Evolutionary conservation across 331 rosid genomes (phyloP), one percentile per base, ranked within the genome.

Genomic region (Pyracantha coccinea): DNA sequence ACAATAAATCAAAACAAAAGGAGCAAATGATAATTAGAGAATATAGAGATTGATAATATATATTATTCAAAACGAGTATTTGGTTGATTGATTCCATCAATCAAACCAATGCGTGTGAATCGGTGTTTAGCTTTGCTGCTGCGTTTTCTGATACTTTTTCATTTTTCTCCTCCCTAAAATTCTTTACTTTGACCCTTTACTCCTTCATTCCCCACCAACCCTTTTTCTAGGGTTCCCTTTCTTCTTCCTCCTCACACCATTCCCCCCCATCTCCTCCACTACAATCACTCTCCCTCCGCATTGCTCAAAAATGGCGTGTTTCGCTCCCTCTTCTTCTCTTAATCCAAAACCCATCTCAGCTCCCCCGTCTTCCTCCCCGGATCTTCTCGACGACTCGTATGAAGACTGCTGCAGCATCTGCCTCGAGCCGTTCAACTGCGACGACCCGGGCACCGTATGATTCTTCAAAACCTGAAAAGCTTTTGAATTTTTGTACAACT

Each of bases 341-440:
- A 77, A 79, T 55, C 76, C 85, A 6, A 54, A 67, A 23, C 66
- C 83, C 71, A 41, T 76, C 72, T 77, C 86, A 66, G 54, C 86
- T 70, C 67, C 78, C 3, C 81, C 87, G 1, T 38, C 86, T 3
- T 50, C 75, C 19, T 79, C 84, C 53, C 69, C 88, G 50, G 74
- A 74, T 20, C 24, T 76, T 68, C 67, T 82, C 7, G 95, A 88
- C n/a, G 91, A 89, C 75, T 64, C 55, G 68, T 78, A 59, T 2
- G 97, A 90, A 38, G 97, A 94, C 74, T 86, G 82, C 32, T 94
- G 99, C 86, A 92, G 99, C 68, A 92, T 94, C 21, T 94, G 99
- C 78, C 87, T 94, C 2, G 97, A 94, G 69, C 85, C 96, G 19
- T 94, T 94, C 85, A 74, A 66, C 77, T 13, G 86, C 35, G 66